Evolutionary conservation across 2,329 filamentous ascomycete species (phyloP), one percentile per base, ranked within the genome.

Genomic region (Colletotrichum ledebouriae): DNA sequence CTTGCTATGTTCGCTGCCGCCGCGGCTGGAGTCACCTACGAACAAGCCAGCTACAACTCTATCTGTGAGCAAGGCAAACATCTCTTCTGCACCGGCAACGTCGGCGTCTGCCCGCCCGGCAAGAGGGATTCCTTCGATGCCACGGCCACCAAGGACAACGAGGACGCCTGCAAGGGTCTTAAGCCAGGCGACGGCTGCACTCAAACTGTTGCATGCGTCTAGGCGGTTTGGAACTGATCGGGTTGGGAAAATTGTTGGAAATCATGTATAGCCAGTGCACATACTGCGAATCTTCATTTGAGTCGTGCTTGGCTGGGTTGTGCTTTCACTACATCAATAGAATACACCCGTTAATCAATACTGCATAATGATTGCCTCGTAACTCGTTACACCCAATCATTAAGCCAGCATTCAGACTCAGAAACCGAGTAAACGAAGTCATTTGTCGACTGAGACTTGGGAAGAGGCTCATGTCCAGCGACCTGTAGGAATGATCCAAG

Each of bases 1-100:
- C n/a, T 59, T 46, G 33, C 53, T 34, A 44, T 53, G 37, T 29
- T 49, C 5, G 47, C 39, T 4, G 39, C n/a, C 10, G 47, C 37
- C 29, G 39, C 56, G 2, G 55, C 62, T 25, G 29, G 29, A 10
- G 39, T 56, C 25, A 60, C 62, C 34, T 65, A 60, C 47, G 39
- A 39, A 47, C 55, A 56, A 11, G 37, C 37, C 15, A 39, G 41
- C 46, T 65, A 65, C 15, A 29, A 47, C 12, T 65, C 56, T 12
- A 39, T 60, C 7, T 60, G 62, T 39, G 12, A 34, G 20, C 55
- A 53, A 4, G 56, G 56, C 37, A 60, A 6, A 29, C 60, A 22
- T 6, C 62, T 65, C 46, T 65, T 59, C 55, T 65, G 62, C 56
- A 46, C 56, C 7, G 62, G 62, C 56, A 65, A 65, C 56, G 7